A percentile compares a stretch with the other conserved stretches of the same genome.
Conservation (phyloP, 805 yeast genomes). For the Starmera amethionina region DNA sequence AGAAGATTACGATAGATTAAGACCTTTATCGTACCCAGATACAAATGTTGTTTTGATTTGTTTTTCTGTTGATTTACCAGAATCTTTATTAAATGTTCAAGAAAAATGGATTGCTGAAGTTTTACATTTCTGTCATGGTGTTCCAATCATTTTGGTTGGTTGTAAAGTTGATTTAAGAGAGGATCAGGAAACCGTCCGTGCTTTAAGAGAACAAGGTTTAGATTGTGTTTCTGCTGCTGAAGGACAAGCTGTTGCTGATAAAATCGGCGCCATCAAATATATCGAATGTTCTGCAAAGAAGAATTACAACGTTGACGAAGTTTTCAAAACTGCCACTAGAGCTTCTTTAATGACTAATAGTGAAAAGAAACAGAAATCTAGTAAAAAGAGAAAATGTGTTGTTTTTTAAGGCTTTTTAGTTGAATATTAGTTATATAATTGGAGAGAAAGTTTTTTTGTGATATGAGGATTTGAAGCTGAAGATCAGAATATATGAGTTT, state of each 20-base stretch:
- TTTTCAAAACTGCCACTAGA: conserved; percentile 86
- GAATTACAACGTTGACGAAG: conserved; percentile 87
- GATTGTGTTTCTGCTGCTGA: conserved; percentile 75
- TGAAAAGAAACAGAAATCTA: conserved; percentile 34
- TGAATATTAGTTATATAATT: too few species aligned
- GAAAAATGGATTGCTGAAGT: conserved; percentile 96
- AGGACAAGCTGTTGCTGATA: conserved; percentile 81
- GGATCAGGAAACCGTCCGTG: conserved; percentile 69
- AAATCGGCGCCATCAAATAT: conserved; percentile 80
- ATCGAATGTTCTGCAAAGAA: conserved; percentile 90
- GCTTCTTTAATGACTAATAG: conserved; percentile 60
- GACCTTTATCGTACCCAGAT: conserved; percentile 89
- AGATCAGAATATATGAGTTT: too few species aligned
- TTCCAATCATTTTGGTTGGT: conserved; percentile 87
- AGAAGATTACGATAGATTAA: conserved; percentile 91
- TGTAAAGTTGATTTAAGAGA: conserved; percentile 85
- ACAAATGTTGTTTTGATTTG: conserved; percentile 87
- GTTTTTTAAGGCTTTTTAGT: conserved; percentile 35
- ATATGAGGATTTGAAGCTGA: too few species aligned
- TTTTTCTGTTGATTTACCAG: conserved; percentile 86
- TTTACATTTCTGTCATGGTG: conserved; percentile 87
- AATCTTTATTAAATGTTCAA: conserved; percentile 86
- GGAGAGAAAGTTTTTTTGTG: too few species aligned
- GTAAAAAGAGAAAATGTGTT: conserved; percentile 62
- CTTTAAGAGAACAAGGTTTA: conserved; percentile 62